Conservation (phyloP, 2,329 filamentous ascomycete species). For the Herpotrichia juniperi region DNA sequence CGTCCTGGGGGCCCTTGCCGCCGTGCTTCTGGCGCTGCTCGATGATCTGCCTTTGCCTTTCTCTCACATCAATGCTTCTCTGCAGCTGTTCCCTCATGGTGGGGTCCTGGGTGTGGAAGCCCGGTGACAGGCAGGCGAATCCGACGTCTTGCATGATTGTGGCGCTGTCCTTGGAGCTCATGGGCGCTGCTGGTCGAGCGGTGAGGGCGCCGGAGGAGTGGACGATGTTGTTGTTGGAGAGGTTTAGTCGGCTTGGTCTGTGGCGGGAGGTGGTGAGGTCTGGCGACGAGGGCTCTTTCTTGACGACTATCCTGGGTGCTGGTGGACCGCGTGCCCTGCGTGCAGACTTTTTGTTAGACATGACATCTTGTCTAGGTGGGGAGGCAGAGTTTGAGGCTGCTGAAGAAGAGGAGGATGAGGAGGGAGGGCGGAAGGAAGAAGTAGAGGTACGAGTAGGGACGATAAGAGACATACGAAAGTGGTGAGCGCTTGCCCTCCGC, state of each 20-base stretch:
- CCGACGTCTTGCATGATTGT: conserved; percentile 94
- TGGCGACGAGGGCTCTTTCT: conserved; percentile 92
- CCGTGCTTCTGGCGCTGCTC: conserved; percentile 85
- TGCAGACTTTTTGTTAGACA: conserved; percentile 47
- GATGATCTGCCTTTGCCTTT: conserved; percentile 94
- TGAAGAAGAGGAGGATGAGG: conserved; percentile 23
- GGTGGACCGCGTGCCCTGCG: conserved; percentile 60
- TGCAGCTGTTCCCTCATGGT: conserved; percentile 94
- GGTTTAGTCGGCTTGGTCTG: conserved; percentile 76
- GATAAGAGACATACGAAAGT: conserved; percentile 53
- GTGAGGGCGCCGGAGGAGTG: conserved; percentile 56
- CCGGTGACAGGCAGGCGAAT: conserved; percentile 90
- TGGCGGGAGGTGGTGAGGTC: conserved; percentile 76
- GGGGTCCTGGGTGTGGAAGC: conserved; percentile 96
- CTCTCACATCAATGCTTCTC: conserved; percentile 88
- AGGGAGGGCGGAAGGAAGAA: conserved; percentile 26
- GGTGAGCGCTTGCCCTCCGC: conserved; percentile 61
- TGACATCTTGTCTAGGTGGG: conserved; percentile 27
- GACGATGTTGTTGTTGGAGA: conserved; percentile 62
- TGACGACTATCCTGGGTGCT: conserved; percentile 85
- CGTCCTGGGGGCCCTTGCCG: conserved; percentile 56
- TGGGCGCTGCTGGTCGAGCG: conserved; percentile 70
- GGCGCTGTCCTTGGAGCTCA: conserved; percentile 76
- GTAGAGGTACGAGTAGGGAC: conserved; percentile 28
- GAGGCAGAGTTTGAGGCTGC: conserved; percentile 33